phyloP scores from a whole-genome alignment of 352 stramenopile genomes.

The Aphanomyces euteiches region DNA sequence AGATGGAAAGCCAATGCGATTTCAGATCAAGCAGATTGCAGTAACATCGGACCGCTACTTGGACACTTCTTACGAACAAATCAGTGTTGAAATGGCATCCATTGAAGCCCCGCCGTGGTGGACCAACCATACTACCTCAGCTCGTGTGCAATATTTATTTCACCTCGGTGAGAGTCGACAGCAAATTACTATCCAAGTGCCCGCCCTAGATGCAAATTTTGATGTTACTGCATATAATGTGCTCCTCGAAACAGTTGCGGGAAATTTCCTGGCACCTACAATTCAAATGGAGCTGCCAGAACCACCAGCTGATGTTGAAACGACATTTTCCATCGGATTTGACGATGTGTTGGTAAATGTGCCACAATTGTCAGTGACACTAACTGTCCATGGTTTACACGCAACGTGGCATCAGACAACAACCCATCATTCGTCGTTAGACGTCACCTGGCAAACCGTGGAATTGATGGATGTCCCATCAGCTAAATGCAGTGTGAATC shows the following conservation, averaged over 20 bases:
- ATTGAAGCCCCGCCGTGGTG: neutral
- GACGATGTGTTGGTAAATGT: neutral
- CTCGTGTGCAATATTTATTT: neutral
- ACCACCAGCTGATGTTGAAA: neutral
- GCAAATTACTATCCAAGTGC: neutral
- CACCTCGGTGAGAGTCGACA: neutral
- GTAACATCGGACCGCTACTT: neutral
- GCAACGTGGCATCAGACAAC: neutral
- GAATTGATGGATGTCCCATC: neutral
- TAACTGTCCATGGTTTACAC: slow-evolving; percentile 1
- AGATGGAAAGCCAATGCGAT: neutral
- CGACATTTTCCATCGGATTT: neutral
- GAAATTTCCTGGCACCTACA: neutral
- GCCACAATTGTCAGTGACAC: neutral
- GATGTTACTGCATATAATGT: neutral
- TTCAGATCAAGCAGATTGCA: neutral
- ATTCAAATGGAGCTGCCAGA: neutral
- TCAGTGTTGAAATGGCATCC: neutral
- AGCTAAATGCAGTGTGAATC: neutral
- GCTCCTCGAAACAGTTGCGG: neutral
- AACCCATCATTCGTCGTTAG: neutral
- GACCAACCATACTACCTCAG: neutral
- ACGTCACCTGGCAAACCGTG: slow-evolving; percentile 1
- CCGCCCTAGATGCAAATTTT: neutral
- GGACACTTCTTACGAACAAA: slow-evolving; percentile 15